These are phyloP conservation scores for Leishmania amazonensis DNA, from an alignment of 208 protist genomes.

Conservation along the genomic window DNA sequence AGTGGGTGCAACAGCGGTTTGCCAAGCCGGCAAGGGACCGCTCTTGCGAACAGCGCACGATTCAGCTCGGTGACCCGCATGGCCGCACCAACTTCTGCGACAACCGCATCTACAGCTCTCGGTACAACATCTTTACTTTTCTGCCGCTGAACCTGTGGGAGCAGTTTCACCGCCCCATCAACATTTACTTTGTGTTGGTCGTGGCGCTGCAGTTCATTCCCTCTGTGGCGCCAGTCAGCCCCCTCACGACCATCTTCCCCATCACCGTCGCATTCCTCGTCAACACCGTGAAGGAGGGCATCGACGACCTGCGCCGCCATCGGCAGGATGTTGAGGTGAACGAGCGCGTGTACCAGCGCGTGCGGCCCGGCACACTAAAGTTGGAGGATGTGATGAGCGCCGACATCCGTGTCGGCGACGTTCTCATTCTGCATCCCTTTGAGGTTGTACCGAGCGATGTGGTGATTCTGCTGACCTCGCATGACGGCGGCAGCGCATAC, in stretches of 20 bases:
- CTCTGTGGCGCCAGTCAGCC: slow-evolving; percentile 85
- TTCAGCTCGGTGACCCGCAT: slow-evolving; percentile 34
- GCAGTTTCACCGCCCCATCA: slow-evolving; percentile 95
- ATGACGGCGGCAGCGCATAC: slow-evolving; percentile 63
- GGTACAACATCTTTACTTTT: slow-evolving; percentile 96
- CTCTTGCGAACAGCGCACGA: slow-evolving; percentile 38
- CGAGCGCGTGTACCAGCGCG: slow-evolving; percentile 48
- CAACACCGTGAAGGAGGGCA: slow-evolving; percentile 91
- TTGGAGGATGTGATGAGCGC: slow-evolving; percentile 50
- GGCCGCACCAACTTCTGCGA: slow-evolving; percentile 36
- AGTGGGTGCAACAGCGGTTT: slow-evolving; percentile 29
- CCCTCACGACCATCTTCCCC: slow-evolving; percentile 88
- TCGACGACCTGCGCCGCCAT: slow-evolving; percentile 89
- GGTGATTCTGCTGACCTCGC: slow-evolving; percentile 75
- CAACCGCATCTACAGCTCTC: slow-evolving; percentile 92
- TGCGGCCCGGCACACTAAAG: slow-evolving; percentile 39
- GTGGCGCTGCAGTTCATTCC: slow-evolving; percentile 88
- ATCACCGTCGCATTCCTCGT: slow-evolving; percentile 90
- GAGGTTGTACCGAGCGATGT: slow-evolving; percentile 91
- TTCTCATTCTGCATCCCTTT: slow-evolving; percentile 68
- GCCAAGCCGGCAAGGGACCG: slow-evolving; percentile 25
- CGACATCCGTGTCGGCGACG: slow-evolving; percentile 78
- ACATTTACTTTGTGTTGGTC: slow-evolving; percentile 95
- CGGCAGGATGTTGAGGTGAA: slow-evolving; percentile 70
- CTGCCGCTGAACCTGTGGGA: slow-evolving; percentile 95